Evolutionary conservation across 1,284 basidiomycete species (phyloP).

Genomic region (Pseudozyma pruni): DNA sequence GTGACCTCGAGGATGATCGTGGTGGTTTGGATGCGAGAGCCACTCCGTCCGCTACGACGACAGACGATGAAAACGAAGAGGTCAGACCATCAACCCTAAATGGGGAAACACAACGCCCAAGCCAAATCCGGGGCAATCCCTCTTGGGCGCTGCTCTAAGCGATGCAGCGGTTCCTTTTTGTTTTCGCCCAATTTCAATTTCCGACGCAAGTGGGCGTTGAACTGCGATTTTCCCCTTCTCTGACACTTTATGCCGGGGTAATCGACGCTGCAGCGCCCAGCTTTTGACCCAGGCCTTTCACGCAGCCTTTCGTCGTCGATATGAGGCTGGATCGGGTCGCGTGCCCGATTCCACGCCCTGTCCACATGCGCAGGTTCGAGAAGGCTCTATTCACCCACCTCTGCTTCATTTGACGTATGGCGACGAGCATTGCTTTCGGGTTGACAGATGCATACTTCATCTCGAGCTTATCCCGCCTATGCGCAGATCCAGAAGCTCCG

Average conservation of each 20-base stretch:
- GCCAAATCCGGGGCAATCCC: constrained; percentile 23
- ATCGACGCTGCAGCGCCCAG: constrained; percentile 20
- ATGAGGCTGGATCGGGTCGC: neutral
- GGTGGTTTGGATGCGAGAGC: neutral
- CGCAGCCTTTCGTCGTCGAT: neutral
- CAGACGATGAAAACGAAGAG: neutral
- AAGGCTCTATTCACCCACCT: neutral
- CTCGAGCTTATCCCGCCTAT: constrained; percentile 14
- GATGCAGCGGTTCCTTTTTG: neutral
- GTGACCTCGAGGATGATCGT: neutral
- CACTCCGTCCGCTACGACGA: no score
- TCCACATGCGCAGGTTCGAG: no score
- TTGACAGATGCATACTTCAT: constrained; percentile 4
- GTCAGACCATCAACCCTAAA: neutral
- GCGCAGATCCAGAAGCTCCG: neutral
- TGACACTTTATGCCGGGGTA: constrained; percentile 9
- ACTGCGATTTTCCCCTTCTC: neutral
- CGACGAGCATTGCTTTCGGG: constrained; percentile 1
- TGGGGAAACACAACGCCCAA: constrained; percentile 1
- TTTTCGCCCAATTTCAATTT: constrained; percentile 9
- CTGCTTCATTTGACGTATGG: constrained; percentile 6
- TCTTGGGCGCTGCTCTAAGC: neutral
- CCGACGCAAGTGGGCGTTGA: neutral
- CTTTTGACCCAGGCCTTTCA: constrained; percentile 10
- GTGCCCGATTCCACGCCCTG: constrained; percentile 7